phyloP scores from a whole-genome alignment of 768 basidiomycete species.

The Boletus bicolor region DNA sequence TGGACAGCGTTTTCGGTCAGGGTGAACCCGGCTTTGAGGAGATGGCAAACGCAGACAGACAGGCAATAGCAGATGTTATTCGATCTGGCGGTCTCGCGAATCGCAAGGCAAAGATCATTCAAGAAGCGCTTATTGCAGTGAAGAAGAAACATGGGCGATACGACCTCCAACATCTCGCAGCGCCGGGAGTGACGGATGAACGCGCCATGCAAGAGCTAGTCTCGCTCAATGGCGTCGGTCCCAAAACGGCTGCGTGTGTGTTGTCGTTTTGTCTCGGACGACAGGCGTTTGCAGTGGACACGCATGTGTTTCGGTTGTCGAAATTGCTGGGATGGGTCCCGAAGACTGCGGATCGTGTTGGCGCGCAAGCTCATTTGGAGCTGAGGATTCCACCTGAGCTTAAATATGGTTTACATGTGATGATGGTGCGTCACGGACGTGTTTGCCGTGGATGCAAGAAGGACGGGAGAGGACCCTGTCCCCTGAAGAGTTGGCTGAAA shows the following conservation, averaged over 20 bases:
- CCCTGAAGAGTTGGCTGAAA: slow-evolving; percentile 37
- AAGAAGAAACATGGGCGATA: slow-evolving; percentile 47
- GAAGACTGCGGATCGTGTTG: slow-evolving; percentile 42
- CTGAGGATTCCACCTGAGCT: slow-evolving; percentile 46
- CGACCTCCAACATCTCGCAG: slow-evolving; percentile 54
- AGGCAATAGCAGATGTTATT: slow-evolving; percentile 47
- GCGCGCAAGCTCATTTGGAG: slow-evolving; percentile 57
- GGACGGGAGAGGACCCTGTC: slow-evolving; percentile 31
- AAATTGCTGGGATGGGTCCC: slow-evolving; percentile 46
- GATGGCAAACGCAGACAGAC: slow-evolving; percentile 42
- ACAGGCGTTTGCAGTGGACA: slow-evolving; percentile 63
- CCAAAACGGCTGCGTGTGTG: slow-evolving; percentile 63
- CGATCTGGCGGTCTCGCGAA: slow-evolving; percentile 56
- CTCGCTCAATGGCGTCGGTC: slow-evolving; percentile 56
- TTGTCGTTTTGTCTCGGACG: slow-evolving; percentile 58
- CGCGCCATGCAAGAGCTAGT: slow-evolving; percentile 57
- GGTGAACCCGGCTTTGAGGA: slow-evolving; percentile 44
- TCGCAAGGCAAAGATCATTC: slow-evolving; percentile 56
- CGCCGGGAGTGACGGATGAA: slow-evolving; percentile 36
- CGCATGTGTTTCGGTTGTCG: slow-evolving; percentile 56
- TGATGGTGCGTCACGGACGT: slow-evolving; percentile 58
- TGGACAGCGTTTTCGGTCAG: slow-evolving; percentile 48
- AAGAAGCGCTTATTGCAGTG: slow-evolving; percentile 42
- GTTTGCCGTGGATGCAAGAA: slow-evolving; percentile 52
- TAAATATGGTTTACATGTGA: slow-evolving; percentile 55